Evolutionary conservation across 495 filamentous ascomycete species (phyloP).

Genomic region (Aspergillus homomorphus): DNA sequence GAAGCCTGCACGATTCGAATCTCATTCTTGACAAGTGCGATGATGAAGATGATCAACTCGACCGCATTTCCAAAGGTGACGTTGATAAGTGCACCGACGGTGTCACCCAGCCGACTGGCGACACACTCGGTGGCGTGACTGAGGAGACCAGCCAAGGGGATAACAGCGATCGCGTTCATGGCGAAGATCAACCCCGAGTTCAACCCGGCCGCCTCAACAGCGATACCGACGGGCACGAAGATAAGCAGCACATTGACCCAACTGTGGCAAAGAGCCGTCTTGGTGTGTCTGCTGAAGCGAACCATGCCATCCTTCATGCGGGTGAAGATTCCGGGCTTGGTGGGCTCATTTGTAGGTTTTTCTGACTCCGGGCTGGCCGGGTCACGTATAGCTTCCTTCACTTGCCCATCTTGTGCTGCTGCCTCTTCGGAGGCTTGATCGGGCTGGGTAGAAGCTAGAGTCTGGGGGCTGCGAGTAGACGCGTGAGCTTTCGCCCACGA

Average conservation of each 20-base stretch:
- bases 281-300: constrained; percentile 40
- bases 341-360: constrained; percentile 17
- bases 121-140: constrained; percentile 80
- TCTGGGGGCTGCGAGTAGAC: constrained; percentile 21
- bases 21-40: constrained; percentile 55
- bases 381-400: constrained; percentile 28
- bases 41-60: constrained; percentile 74
- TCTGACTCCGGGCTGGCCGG: constrained; percentile 23
- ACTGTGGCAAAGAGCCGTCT: constrained; percentile 50
- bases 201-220: constrained; percentile 50
- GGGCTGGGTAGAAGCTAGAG: constrained; percentile 13
- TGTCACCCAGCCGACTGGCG: constrained; percentile 73
- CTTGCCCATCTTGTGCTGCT: constrained; percentile 33
- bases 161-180: constrained; percentile 79
- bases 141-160: constrained; percentile 77
- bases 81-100: constrained; percentile 77
- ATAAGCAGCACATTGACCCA: constrained; percentile 77
- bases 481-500: constrained; percentile 53
- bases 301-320: constrained; percentile 35
- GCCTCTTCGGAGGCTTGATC: constrained; percentile 13
- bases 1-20: constrained; percentile 89
- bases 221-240: constrained; percentile 79
- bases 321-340: constrained; percentile 28
- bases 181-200: constrained; percentile 61
- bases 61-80: constrained; percentile 89